Evolutionary conservation across 495 filamentous ascomycete genomes (phyloP).

Genomic region (Rhypophila decipiens): DNA sequence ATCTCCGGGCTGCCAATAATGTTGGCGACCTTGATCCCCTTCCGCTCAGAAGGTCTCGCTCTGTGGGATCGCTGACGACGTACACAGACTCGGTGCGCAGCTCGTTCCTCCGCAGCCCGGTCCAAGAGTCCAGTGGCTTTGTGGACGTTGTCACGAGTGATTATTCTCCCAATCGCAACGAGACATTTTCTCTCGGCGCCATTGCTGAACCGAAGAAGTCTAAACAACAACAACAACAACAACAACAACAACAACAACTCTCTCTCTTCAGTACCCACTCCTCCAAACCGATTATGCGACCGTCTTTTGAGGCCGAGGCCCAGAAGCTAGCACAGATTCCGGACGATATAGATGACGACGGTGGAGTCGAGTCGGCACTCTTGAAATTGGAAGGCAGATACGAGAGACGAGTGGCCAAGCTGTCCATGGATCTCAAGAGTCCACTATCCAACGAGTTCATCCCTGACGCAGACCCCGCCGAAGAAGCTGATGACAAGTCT

Average conservation of each 20-base stretch:
- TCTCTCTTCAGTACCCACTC: conserved; percentile 71
- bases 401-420: conserved; percentile 42
- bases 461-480: conserved; percentile 11
- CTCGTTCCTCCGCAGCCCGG: conserved; percentile 45
- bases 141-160: conserved; percentile 39
- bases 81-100: conserved; percentile 62
- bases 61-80: conserved; percentile 63
- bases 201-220: conserved; percentile 50
- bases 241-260: conserved; percentile 33
- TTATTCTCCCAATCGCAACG: conserved; percentile 28
- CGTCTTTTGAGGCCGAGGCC: conserved; percentile 86
- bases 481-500: conserved; percentile 5
- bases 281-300: conserved; percentile 68
- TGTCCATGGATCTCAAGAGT: conserved; percentile 32
- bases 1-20: conserved; percentile 73
- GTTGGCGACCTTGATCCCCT: conserved; percentile 58
- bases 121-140: conserved; percentile 30
- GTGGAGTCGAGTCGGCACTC: conserved; percentile 87
- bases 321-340: conserved; percentile 83
- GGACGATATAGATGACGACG: conserved; percentile 75
- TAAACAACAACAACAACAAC: conserved; percentile 37
- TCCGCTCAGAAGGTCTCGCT: conserved; percentile 55
- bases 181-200: conserved; percentile 53
- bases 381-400: conserved; percentile 90
- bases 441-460: conserved; percentile 7